Base-by-base conservation (phyloP, 495 filamentous ascomycete genomes). In the Patellaria atrata region DNA sequence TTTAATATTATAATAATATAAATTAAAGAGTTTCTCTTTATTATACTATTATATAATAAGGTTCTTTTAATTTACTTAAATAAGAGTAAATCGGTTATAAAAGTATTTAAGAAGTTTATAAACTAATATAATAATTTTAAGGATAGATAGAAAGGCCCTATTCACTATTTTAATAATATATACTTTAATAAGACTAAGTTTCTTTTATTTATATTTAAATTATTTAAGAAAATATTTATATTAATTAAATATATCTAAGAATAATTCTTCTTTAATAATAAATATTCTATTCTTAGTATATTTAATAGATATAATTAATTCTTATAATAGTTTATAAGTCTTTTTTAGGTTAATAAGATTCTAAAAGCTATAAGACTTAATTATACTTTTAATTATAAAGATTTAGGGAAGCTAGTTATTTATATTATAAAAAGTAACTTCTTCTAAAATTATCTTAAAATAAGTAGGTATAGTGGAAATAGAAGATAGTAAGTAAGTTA, bases 51-150 rank as follows among this genome's bases (percentile, higher is more conserved):
- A 15, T 22, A 27, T 22, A 8, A 37, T 18, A 8, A 10, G 34
- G 18, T 30, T 27, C 23, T 37, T 26, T 37, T 29, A 7, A 17
- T 37, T 26, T 6, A 21, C 3, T 12, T 3, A 27, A 3, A 26
- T 37, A 10, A 7, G 34, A 4, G 23, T 17, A 26, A 16, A 30
- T 12, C 20, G 34, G 5, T 29, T 18, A 18, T 29, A 26, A 18
- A 37, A 26, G 18, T 12, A 18, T 26, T 29, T 37, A 26, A 30
- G 34, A 19, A 27, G 34, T 20, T 37, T 17, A 13, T 37, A 15
- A 6, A 37, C 13, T 10, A 15, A 27, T 5, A 16, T 14, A 11
- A 20, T 20, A 15, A 20, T 20, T 22, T 34, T 34, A 20, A 34
- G 19, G 15, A 7, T 14, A 15, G 19, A 34, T 9, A 34, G 18